Evolutionary conservation across 768 basidiomycete genomes (phyloP).

Genomic region (Phylloporus sp.): DNA sequence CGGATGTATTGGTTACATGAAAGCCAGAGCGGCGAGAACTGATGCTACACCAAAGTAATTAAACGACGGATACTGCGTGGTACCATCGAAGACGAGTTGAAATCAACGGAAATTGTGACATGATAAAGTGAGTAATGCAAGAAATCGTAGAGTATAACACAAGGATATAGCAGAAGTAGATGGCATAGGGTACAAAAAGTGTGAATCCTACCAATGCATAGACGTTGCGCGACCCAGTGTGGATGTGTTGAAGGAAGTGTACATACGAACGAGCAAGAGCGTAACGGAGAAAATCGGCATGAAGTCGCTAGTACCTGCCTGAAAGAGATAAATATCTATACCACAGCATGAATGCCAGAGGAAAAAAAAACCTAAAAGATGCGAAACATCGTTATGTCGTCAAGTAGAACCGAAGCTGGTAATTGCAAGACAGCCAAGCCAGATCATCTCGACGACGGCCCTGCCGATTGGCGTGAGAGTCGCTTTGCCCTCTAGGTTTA

Average conservation of each 20-base stretch:
- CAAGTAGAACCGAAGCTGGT: constrained; percentile 36
- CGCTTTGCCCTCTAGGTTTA: constrained; percentile 41
- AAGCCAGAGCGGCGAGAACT: constrained; percentile 7
- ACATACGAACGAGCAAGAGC: background rate
- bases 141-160: constrained; percentile 10
- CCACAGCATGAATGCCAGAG: background rate
- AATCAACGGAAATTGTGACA: constrained; percentile 18
- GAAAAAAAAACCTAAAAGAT: background rate
- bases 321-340: constrained; percentile 1
- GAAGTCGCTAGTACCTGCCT: background rate
- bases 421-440: constrained; percentile 52
- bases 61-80: constrained; percentile 1
- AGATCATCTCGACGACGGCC: constrained; percentile 51
- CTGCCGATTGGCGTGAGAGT: constrained; percentile 44
- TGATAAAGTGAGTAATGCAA: constrained; percentile 10
- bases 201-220: constrained; percentile 25
- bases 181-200: constrained; percentile 16
- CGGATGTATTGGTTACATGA: constrained; percentile 11
- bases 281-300: background rate
- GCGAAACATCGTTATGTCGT: constrained; percentile 1
- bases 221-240: constrained; percentile 4
- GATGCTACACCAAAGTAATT: constrained; percentile 21
- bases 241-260: background rate
- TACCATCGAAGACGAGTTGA: constrained; percentile 3
- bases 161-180: constrained; percentile 6